These are phyloP conservation scores for Ascoidea asiatica DNA, from an alignment of 805 yeast genomes.

Conservation along the genomic window DNA sequence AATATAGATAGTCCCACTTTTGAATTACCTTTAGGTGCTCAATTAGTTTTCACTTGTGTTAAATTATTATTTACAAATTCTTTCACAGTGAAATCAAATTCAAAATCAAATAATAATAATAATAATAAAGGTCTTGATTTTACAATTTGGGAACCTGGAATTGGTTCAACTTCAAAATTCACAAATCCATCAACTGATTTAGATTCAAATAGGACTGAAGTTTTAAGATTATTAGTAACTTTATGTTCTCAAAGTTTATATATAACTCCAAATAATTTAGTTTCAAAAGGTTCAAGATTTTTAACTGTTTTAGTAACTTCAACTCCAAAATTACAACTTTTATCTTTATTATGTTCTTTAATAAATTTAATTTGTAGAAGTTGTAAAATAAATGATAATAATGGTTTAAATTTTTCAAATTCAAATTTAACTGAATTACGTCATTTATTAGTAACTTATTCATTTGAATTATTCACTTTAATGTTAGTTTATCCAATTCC, in stretches of 20 bases:
- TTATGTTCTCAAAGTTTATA: constrained; percentile 54
- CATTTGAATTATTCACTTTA: constrained; percentile 48
- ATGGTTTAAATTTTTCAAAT: constrained; percentile 25
- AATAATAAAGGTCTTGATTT: constrained; percentile 20
- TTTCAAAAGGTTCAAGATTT: constrained; percentile 44
- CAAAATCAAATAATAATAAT: constrained; percentile 1
- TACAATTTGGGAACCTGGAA: constrained; percentile 71
- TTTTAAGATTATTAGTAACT: constrained; percentile 45
- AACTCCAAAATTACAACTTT: constrained; percentile 32
- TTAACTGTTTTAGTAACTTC: constrained; percentile 39
- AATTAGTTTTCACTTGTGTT: constrained; percentile 14
- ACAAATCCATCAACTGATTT: constrained; percentile 19
- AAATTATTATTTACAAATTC: constrained; percentile 30
- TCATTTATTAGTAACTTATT: constrained; percentile 32
- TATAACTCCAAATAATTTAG: constrained; percentile 24
- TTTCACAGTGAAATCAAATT: constrained; percentile 31
- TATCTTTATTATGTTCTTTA: constrained; percentile 53
- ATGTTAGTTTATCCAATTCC: constrained; percentile 58
- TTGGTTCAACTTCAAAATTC: constrained; percentile 29
- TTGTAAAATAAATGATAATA: constrained; percentile 22
- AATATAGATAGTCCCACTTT: not conserved
- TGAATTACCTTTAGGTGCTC: constrained; percentile 22
- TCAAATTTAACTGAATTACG: constrained; percentile 23
- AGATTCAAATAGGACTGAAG: constrained; percentile 56
- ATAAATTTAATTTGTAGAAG: constrained; percentile 49